Percentiles rank a stretch among this genome's conserved stretches.
Conservation (phyloP, 345 rosid species). For the Bretschneidera sinensis region DNA sequence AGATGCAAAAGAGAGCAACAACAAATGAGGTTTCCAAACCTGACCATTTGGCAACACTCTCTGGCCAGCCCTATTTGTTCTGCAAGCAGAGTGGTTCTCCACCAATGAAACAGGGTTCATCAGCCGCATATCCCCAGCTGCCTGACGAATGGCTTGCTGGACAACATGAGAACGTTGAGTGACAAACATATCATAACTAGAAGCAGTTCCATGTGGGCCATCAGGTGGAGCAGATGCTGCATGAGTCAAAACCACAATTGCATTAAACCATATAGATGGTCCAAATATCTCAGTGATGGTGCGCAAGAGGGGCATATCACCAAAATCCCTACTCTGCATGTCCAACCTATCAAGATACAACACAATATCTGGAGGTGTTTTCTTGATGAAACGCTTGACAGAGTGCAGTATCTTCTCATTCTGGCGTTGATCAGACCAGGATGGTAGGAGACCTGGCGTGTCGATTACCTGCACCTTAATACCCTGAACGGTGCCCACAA, state of each 20-base stretch:
- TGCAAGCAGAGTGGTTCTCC: conserved; percentile 97
- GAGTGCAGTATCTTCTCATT: conserved; percentile 89
- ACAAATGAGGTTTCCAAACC: conserved; percentile 98
- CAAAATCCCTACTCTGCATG: conserved; percentile 89
- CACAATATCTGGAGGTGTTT: conserved; percentile 93
- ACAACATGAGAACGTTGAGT: conserved; percentile 94
- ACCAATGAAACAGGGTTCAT: conserved; percentile 98
- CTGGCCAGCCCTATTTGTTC: conserved; percentile 97
- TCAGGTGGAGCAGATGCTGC: conserved; percentile 99
- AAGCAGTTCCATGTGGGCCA: conserved; percentile 91
- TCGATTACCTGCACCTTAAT: conserved; percentile 96
- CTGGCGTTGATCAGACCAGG: conserved; percentile 89
- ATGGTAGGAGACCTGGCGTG: conserved; percentile 94
- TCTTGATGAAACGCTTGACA: conserved; percentile 74
- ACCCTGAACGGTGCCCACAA: conserved; percentile 92
- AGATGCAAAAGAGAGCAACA: conserved; percentile 95
- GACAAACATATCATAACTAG: conserved; percentile 97
- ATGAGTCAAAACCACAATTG: conserved; percentile 96
- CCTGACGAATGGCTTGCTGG: conserved; percentile 96
- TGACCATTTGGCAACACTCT: conserved; percentile 98
- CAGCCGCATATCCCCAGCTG: conserved; percentile 98
- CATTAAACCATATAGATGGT: conserved; percentile 96
- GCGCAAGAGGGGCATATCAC: conserved; percentile 94
- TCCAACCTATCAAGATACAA: conserved; percentile 96
- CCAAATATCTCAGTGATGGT: conserved; percentile 91